Conservation (phyloP, 352 stramenopile genomes). For the Globisporangium yorkense region DNA sequence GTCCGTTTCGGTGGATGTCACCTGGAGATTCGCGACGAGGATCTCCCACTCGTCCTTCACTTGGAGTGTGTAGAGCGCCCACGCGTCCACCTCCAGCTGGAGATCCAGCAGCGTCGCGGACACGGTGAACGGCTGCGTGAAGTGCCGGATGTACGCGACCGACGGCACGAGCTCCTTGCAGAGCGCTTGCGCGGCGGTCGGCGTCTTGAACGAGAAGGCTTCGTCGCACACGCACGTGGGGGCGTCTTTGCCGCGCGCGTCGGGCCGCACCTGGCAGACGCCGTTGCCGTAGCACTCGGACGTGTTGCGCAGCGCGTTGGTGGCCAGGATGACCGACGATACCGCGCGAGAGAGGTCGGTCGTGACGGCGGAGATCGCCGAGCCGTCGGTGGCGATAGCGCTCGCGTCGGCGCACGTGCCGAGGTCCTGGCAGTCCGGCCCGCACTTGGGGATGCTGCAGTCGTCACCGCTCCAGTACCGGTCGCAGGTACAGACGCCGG, state of each 20-base stretch:
- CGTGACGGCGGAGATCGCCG: constrained; percentile 2
- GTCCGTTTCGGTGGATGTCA: constrained; percentile 36
- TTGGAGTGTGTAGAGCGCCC: constrained; percentile 55
- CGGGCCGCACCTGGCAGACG: constrained; percentile 31
- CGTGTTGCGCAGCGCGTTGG: constrained; percentile 37
- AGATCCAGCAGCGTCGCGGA: constrained; percentile 31
- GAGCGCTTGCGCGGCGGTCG: constrained; percentile 36
- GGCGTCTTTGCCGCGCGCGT: constrained; percentile 13
- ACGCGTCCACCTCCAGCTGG: constrained; percentile 37
- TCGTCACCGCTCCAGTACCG: constrained; percentile 72
- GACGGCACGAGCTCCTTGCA: constrained; percentile 57
- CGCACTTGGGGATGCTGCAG: constrained; percentile 67
- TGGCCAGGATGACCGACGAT: constrained; percentile 11
- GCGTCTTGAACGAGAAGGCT: constrained; percentile 45
- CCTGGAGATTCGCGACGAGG: constrained; percentile 38
- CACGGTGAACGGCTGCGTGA: constrained; percentile 35
- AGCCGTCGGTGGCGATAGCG: not conserved
- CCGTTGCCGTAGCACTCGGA: constrained; percentile 76
- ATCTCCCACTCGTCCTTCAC: constrained; percentile 58
- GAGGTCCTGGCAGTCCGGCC: constrained; percentile 62
- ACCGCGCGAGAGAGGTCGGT: constrained; percentile 5
- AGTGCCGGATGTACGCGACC: constrained; percentile 56
- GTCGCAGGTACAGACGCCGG: constrained; percentile 65
- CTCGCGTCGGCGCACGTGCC: constrained; percentile 25
- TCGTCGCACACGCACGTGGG: constrained; percentile 61